Conservation (phyloP, 768 basidiomycete genomes). For the Boletus reticulatus region DNA sequence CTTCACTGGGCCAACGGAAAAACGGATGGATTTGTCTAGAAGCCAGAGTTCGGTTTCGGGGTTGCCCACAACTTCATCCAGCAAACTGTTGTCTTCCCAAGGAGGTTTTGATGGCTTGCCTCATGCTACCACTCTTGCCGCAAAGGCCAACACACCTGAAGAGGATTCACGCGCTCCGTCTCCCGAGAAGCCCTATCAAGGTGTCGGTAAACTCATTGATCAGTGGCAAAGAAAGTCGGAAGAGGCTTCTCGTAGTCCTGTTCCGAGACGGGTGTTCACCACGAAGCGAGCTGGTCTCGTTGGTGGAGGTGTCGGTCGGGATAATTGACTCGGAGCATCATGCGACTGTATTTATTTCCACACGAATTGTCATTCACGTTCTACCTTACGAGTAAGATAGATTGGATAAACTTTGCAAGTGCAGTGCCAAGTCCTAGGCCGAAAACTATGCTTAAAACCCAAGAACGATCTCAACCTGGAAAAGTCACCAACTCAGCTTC, state of each 20-base stretch:
- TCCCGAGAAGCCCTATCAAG: slow-evolving; percentile 76
- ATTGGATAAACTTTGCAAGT: background rate
- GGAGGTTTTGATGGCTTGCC: slow-evolving; percentile 29
- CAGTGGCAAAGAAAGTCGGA: slow-evolving; percentile 86
- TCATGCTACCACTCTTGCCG: background rate
- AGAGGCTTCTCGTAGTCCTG: slow-evolving; percentile 38
- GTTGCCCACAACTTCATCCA: slow-evolving; percentile 21
- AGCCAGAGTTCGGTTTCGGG: slow-evolving; percentile 21
- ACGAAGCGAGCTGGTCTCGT: slow-evolving; percentile 41
- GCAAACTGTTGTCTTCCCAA: slow-evolving; percentile 18
- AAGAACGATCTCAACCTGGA: slow-evolving; percentile 12
- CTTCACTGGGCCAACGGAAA: slow-evolving; percentile 20
- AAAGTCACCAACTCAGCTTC: background rate
- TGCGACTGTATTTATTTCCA: slow-evolving; percentile 15
- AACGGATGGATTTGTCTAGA: slow-evolving; percentile 7
- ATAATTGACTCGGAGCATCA: slow-evolving; percentile 19
- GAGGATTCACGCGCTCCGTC: slow-evolving; percentile 50
- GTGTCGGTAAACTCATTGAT: slow-evolving; percentile 82
- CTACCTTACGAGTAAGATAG: slow-evolving; percentile 11
- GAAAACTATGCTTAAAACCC: background rate
- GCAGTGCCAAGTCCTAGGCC: background rate
- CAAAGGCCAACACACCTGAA: slow-evolving; percentile 14
- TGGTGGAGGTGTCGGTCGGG: slow-evolving; percentile 18
- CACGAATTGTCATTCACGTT: background rate
- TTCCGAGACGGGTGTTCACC: slow-evolving; percentile 37